These are phyloP conservation scores for Eimeria acervulina DNA, from an alignment of 169 alveolate species.

Conservation along the genomic window DNA sequence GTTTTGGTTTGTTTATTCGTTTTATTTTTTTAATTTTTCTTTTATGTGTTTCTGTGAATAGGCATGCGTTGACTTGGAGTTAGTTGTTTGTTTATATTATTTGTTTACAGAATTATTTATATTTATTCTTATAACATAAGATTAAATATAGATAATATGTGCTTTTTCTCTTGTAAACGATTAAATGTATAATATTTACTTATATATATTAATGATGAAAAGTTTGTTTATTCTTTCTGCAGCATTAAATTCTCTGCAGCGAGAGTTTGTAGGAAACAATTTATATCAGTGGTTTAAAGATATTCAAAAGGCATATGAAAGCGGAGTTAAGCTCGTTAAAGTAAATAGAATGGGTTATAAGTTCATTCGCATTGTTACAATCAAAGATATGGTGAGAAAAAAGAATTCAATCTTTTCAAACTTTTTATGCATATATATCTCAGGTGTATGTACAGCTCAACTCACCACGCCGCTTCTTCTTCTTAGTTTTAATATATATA, in stretches of 20 bases:
- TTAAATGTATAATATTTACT: no score
- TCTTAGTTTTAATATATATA: neutral
- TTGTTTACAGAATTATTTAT: no score
- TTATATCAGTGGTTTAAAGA: constrained; percentile 86
- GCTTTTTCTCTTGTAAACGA: no score
- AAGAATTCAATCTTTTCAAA: neutral
- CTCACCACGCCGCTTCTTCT: no score
- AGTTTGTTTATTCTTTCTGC: neutral
- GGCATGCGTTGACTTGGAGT: no score
- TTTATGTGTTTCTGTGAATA: neutral
- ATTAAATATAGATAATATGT: no score
- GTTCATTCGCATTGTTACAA: constrained; percentile 84
- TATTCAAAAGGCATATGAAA: constrained; percentile 84
- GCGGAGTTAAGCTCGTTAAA: constrained; percentile 86
- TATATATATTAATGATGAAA: no score
- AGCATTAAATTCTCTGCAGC: constrained; percentile 84
- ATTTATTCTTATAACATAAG: no score
- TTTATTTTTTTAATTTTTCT: neutral
- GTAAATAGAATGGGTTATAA: constrained; percentile 86
- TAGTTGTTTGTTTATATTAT: no score
- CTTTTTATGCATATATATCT: neutral
- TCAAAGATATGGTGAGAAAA: constrained; percentile 83
- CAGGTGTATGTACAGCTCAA: no score
- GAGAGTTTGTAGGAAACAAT: constrained; percentile 86
- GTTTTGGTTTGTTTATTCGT: no score